phyloP scores from a whole-genome alignment of 1,284 basidiomycete genomes.

The Naganishia sp. region DNA sequence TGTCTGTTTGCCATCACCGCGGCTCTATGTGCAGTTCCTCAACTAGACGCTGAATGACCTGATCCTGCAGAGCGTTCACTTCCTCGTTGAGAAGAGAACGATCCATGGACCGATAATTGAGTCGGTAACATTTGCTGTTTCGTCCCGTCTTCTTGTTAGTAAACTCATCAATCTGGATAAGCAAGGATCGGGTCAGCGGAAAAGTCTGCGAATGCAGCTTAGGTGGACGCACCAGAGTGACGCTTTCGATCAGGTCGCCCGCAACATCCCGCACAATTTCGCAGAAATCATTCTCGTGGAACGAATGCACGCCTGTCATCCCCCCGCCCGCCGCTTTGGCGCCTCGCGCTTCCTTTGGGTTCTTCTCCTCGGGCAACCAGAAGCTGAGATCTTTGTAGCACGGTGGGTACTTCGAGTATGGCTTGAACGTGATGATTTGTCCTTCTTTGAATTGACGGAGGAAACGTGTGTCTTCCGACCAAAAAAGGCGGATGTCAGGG shows the following conservation, averaged over 20 bases:
- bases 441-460: constrained; percentile 77
- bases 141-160: constrained; percentile 83
- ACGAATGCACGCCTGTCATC: constrained; percentile 37
- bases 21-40: constrained; percentile 57
- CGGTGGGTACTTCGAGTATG: constrained; percentile 86
- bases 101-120: constrained; percentile 97
- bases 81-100: constrained; percentile 90
- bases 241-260: constrained; percentile 88
- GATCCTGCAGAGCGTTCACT: constrained; percentile 72
- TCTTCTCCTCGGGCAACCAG: constrained; percentile 65
- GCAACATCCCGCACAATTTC: constrained; percentile 90
- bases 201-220: not conserved
- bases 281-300: constrained; percentile 97
- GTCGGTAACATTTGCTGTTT: constrained; percentile 81
- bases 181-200: not conserved
- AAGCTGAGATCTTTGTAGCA: constrained; percentile 90
- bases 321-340: constrained; percentile 37
- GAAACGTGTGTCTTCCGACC: constrained; percentile 89
- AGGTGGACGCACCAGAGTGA: constrained; percentile 67
- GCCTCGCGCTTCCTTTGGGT: constrained; percentile 27
- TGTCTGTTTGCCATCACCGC: constrained; percentile 40
- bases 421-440: constrained; percentile 75
- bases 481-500: constrained; percentile 98
- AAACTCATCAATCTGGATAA: constrained; percentile 80
- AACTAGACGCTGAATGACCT: constrained; percentile 54